Evolutionary conservation across 192 early-diverging fungal genomes (phyloP), one percentile per base, ranked within the genome.

Genomic region (Coemansia sp.): DNA sequence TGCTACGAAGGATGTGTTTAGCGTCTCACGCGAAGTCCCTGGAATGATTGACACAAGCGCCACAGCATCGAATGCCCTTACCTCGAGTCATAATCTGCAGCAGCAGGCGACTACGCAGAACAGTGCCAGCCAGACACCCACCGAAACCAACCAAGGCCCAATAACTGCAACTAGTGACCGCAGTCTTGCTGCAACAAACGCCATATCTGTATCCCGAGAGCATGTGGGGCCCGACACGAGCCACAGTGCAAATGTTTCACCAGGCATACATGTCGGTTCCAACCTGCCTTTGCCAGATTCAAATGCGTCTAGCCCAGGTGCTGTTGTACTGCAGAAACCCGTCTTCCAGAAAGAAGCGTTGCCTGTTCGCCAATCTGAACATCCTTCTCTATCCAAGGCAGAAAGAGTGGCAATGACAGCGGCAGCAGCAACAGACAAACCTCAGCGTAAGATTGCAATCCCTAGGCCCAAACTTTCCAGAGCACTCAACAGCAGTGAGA

Each of bases 11-110:
- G 47, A 39, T 5, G 36, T 21, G 48, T 32, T n/a, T 15, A 52
- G 51, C 48, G 32, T 45, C 11, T 64, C 63, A 18, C 47, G 47
- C 63, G 51, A 52, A 16, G 63, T 80, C 54, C 73, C 69, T 0
- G 76, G 45, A 19, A 78, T 78, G 76, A 22, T 68, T 41, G 76
- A 78, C 42, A 65, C 62, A 48, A 78, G 76, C n/a, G 71, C 71
- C 22, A 67, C 69, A 4, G 71, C 63, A 9, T 78, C 76, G 21
- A 67, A 68, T 3, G 32, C 54, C 0, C 47, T 69, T 40, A 40
- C n/a, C 4, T 62, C 63, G 13, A 54, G 67, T 8, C 3, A 26
- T 22, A 66, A 66, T 21, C 12, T 66, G 71, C 64, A 51, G 13
- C 51, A 54, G 13, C 51, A 26, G 5, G 51, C 15, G 36, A 15